Percentiles rank a stretch among this genome's conserved stretches.
These are phyloP conservation scores for Botrytis squamosa DNA, from an alignment of 2,329 filamentous ascomycete genomes.

Conservation along the genomic window DNA sequence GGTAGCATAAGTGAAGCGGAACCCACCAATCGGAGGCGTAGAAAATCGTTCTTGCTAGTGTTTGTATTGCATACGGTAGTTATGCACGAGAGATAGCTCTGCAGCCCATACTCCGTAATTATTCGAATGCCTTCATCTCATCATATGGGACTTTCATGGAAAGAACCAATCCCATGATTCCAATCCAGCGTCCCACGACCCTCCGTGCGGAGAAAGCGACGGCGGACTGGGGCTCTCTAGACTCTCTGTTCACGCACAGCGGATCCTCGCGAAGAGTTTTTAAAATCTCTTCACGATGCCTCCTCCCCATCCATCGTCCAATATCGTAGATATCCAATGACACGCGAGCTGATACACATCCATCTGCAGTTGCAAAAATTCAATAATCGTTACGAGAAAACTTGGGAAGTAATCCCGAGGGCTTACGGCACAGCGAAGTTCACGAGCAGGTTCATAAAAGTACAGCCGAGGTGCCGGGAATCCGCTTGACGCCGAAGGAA, in stretches of 20 bases:
- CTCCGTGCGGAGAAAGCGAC: not conserved
- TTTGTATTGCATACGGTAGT: not conserved
- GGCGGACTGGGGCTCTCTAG: not conserved
- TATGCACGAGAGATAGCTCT: not conserved
- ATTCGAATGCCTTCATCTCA: not conserved
- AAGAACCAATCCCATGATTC: not conserved
- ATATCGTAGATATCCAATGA: not conserved
- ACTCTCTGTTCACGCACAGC: not conserved
- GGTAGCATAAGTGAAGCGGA: not conserved
- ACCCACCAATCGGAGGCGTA: not conserved
- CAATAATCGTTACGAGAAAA: not conserved
- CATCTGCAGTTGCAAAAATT: not conserved
- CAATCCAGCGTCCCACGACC: not conserved
- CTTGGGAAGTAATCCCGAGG: not conserved
- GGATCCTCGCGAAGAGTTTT: conserved; percentile 1
- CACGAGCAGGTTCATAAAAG: not conserved
- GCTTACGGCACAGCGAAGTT: conserved; percentile 1
- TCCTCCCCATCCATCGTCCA: not conserved
- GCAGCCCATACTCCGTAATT: not conserved
- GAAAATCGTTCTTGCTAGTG: not conserved
- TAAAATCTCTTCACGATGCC: not conserved
- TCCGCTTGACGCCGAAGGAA: conserved; percentile 10
- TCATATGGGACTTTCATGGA: not conserved
- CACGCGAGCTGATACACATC: not conserved
- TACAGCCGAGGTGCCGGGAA: conserved; percentile 7